Evolutionary conservation across 2,329 filamentous ascomycete species (phyloP).

Genomic region (Claviceps africana): DNA sequence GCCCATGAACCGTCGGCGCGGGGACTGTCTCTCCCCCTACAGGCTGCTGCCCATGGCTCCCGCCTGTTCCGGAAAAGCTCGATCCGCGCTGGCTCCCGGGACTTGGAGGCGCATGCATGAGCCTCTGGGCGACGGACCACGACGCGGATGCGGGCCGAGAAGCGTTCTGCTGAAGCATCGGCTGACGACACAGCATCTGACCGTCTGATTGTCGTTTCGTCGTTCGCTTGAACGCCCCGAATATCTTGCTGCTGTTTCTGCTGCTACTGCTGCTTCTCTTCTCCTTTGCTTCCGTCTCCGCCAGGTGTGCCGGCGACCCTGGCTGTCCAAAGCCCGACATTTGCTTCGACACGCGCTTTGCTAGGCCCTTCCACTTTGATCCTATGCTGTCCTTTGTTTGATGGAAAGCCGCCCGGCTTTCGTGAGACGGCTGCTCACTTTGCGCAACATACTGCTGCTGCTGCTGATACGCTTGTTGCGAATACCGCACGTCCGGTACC

Average conservation of each 20-base stretch:
- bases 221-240: conserved; percentile 19
- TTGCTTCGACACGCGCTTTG: conserved; percentile 19
- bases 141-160: neutral
- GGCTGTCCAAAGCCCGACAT: conserved; percentile 8
- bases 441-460: neutral
- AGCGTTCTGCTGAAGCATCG: neutral
- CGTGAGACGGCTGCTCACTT: neutral
- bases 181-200: neutral
- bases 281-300: conserved; percentile 12
- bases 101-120: neutral
- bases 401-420: neutral
- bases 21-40: no score
- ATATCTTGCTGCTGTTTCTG: conserved; percentile 11
- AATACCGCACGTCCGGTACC: neutral
- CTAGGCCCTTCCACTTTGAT: conserved; percentile 21
- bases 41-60: neutral
- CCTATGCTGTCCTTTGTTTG: conserved; percentile 8
- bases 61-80: neutral
- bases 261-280: conserved; percentile 13
- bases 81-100: neutral
- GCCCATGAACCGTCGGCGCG: conserved; percentile 12
- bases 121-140: neutral
- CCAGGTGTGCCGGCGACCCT: conserved; percentile 1
- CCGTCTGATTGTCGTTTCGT: conserved; percentile 12
- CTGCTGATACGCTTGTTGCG: neutral